Evolutionary conservation across 164 flowering plant genomes (phyloP).

Genomic region (Chimonanthus praecox): DNA sequence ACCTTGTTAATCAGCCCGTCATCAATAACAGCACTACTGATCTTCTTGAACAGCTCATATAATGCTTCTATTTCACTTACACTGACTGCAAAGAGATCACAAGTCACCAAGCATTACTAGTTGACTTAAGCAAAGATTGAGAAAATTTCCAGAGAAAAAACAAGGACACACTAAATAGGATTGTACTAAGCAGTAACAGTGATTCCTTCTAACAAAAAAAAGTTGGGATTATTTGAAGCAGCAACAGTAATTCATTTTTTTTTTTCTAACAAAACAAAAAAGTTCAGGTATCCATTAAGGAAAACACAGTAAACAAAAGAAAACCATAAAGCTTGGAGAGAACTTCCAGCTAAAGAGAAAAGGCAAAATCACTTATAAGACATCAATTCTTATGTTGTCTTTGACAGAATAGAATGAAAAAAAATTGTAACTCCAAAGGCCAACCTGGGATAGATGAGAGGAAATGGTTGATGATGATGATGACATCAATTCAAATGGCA

Average conservation of each 20-base stretch:
- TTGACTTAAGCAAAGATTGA: background rate
- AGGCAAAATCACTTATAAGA: no score
- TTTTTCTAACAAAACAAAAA: no score
- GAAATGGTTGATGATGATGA: background rate
- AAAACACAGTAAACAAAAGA: no score
- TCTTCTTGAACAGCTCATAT: conserved; percentile 58
- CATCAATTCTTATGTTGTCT: no score
- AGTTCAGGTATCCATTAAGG: no score
- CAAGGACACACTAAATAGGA: background rate
- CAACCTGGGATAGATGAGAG: no score
- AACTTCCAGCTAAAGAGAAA: no score
- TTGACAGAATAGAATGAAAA: no score
- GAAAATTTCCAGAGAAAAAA: background rate
- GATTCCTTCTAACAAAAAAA: background rate
- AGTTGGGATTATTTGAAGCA: background rate
- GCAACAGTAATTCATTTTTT: no score
- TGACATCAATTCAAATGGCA: background rate
- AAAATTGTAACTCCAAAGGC: no score
- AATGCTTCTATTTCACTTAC: conserved; percentile 70
- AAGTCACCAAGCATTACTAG: conserved; percentile 1
- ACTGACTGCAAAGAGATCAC: conserved; percentile 37
- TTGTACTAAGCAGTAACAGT: background rate
- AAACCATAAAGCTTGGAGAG: no score
- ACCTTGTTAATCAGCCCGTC: conserved; percentile 71
- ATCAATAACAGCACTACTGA: conserved; percentile 59